Evolutionary conservation across 768 basidiomycete genomes (phyloP).

Genomic region (Tephrocybe rancida): DNA sequence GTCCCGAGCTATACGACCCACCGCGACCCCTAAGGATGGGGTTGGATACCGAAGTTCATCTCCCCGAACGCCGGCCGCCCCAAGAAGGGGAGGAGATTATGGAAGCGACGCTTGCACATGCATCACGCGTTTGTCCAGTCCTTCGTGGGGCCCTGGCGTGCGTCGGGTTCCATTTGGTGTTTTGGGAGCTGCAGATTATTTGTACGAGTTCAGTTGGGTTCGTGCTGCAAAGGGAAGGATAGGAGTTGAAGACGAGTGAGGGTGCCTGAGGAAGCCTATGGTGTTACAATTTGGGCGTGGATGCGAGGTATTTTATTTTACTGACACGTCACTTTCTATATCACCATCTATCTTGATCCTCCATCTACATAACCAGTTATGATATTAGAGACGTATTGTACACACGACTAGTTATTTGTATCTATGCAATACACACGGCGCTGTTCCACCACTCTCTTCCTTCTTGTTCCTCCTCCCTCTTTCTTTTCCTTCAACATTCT

Average conservation of each 20-base stretch:
- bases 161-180: constrained; percentile 85
- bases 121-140: constrained; percentile 85
- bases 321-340: no score
- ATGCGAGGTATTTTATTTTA: no score
- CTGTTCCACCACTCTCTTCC: no score
- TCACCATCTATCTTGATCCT: no score
- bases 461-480: no score
- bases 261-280: constrained; percentile 89
- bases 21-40: constrained; percentile 73
- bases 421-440: no score
- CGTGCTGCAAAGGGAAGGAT: constrained; percentile 71
- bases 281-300: no score
- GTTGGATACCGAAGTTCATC: constrained; percentile 67
- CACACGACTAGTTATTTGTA: no score
- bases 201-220: constrained; percentile 80
- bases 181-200: constrained; percentile 79
- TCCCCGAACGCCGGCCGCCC: constrained; percentile 91
- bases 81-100: constrained; percentile 34
- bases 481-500: no score
- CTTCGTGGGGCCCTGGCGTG: constrained; percentile 85
- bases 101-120: constrained; percentile 38
- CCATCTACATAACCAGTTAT: no score
- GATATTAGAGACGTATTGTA: no score
- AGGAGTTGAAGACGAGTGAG: constrained; percentile 78
- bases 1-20: constrained; percentile 88